Evolutionary conservation across 129 eudicot genomes (phyloP), one percentile per base, ranked within the genome.

Genomic region (Escallonia herrerae): DNA sequence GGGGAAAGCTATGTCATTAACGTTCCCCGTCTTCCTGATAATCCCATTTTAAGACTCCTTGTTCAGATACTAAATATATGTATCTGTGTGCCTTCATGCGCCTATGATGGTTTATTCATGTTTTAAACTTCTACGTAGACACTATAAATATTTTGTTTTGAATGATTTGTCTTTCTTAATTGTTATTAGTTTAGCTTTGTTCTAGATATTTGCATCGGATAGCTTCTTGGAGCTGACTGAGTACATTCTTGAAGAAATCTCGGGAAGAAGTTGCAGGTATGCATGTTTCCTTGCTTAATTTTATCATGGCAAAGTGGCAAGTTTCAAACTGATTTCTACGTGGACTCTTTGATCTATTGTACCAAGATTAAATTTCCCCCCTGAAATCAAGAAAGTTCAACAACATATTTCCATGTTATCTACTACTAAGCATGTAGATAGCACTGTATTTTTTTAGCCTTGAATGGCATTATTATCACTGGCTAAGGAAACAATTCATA

Each of bases 181-280:
- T 51, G 12, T 1, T 14, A 45, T 45, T 45, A 45, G 9, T 45
- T 45, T 45, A 45, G 6, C 15, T 59, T 39, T 60, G 49, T 56
- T 67, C 15, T n/a, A 91, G 98, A 91, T 91, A 6, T 91, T 91
- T 72, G 98, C 98, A 43, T 91, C 98, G 3, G 98, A 91, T 83
- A 91, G 98, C 66, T 91, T 91, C 95, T 75, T 91, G 76, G 98
- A 91, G 87, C 71, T 91, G 70, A 91, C 98, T 0, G 98, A 91
- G 87, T 91, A 88, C 67, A 88, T 96, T 43, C 86, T 96, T 43
- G 98, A 91, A 83, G 98, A 91, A 75, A 91, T 91, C 57, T 74
- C 88, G 76, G 98, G 96, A 60, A 79, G 95, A 78, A 91, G 88
- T 70, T 91, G 98, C 86, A 91, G 98, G 98, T 88, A 22, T 22